Conservation (phyloP, 129 eudicot species). For the Ambrosia artemisiifolia region DNA sequence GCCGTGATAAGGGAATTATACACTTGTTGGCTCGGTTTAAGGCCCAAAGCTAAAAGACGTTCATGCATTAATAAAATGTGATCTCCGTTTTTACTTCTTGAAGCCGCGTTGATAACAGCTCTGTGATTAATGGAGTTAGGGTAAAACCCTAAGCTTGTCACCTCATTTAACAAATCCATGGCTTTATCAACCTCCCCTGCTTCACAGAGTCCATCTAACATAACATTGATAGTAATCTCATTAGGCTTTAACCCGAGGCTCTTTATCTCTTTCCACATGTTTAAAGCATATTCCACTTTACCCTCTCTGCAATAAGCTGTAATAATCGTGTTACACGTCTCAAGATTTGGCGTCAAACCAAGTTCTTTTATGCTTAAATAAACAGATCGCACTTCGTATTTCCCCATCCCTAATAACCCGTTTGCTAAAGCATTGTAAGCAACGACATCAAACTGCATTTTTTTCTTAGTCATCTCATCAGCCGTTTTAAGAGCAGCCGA, state of each 20-base stretch:
- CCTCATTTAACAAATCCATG: slow-evolving; percentile 56
- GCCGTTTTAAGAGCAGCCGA: slow-evolving; percentile 69
- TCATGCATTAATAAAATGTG: slow-evolving; percentile 53
- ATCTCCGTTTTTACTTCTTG: slow-evolving; percentile 59
- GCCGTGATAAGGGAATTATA: slow-evolving; percentile 55
- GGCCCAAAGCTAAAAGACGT: slow-evolving; percentile 71
- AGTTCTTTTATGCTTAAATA: slow-evolving; percentile 57
- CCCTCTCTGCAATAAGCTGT: slow-evolving; percentile 69
- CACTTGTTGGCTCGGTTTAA: slow-evolving; percentile 46
- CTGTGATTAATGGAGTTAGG: slow-evolving; percentile 56
- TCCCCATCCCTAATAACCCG: slow-evolving; percentile 68
- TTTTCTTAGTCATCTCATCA: slow-evolving; percentile 59
- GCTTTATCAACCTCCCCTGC: slow-evolving; percentile 54
- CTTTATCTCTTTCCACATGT: slow-evolving; percentile 62
- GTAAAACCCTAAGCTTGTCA: slow-evolving; percentile 42
- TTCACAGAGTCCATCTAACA: slow-evolving; percentile 65
- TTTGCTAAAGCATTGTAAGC: slow-evolving; percentile 76
- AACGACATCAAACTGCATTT: slow-evolving; percentile 58
- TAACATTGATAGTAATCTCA: slow-evolving; percentile 51
- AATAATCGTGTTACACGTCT: slow-evolving; percentile 82
- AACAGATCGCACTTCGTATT: slow-evolving; percentile 64
- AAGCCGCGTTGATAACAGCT: slow-evolving; percentile 57
- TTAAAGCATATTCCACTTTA: slow-evolving; percentile 52
- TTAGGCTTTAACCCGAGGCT: slow-evolving; percentile 51
- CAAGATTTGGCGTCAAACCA: slow-evolving; percentile 65